Conservation (phyloP, 306 rosid species). For the Corylus americana region DNA sequence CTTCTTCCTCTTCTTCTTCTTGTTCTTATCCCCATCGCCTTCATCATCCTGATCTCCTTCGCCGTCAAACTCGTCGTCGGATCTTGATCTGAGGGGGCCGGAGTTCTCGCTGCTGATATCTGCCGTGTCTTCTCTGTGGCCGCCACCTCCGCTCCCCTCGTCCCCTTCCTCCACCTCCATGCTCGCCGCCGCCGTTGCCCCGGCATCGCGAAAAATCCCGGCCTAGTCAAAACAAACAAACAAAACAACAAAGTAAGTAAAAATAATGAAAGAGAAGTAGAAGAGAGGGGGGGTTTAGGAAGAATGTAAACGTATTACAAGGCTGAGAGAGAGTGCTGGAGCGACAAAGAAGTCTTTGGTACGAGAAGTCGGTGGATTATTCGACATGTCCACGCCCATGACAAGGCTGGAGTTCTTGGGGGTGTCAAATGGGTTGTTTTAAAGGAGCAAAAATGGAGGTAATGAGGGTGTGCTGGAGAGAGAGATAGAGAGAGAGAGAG, state of each 20-base stretch:
- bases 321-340: conserved; percentile 96
- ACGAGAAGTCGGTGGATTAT: conserved; percentile 71
- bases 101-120: conserved; percentile 95
- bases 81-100: conserved; percentile 76
- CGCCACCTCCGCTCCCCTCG: conserved; percentile 71
- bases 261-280: too few relatives aligned
- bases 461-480: not conserved
- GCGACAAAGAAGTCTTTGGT: conserved; percentile 86
- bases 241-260: not conserved
- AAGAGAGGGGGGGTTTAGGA: not conserved
- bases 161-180: conserved; percentile 85
- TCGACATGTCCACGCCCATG: conserved; percentile 96
- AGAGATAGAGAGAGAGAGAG: conserved; percentile 16
- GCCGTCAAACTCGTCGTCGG: conserved; percentile 78
- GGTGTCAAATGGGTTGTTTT: conserved; percentile 29
- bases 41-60: conserved; percentile 62
- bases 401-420: conserved; percentile 24
- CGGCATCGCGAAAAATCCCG: conserved; percentile 83
- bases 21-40: conserved; percentile 49
- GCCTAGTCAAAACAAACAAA: conserved; percentile 46
- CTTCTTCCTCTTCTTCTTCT: conserved; percentile 84
- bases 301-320: conserved; percentile 40
- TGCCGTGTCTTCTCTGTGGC: conserved; percentile 53
- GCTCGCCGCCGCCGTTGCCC: conserved; percentile 28
- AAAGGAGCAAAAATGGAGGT: conserved; percentile 27